Evolutionary conservation across 2,329 filamentous ascomycete species (phyloP).

Genomic region (Westerdykella ornata): DNA sequence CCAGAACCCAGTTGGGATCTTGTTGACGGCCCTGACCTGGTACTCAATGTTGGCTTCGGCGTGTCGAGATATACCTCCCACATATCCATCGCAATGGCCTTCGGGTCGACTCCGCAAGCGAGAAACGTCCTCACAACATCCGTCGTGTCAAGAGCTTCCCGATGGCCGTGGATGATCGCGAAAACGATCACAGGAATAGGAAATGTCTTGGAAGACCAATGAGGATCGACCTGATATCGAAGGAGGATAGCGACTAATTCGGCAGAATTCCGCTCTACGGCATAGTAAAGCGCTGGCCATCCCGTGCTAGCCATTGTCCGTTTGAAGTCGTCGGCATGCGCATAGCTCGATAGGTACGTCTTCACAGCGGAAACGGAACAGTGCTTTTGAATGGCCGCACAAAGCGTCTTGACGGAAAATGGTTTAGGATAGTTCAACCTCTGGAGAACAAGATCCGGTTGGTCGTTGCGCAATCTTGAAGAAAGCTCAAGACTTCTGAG

Average conservation of each 20-base stretch:
- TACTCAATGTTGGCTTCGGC: background rate
- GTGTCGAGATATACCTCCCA: constrained; percentile 4
- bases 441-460: no score
- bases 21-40: no score
- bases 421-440: background rate
- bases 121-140: constrained; percentile 4
- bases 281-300: constrained; percentile 4
- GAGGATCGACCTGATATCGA: background rate
- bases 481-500: no score
- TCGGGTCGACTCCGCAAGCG: constrained; percentile 1
- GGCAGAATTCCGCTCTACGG: constrained; percentile 1
- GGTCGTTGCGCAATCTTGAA: no score
- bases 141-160: constrained; percentile 1
- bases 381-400: constrained; percentile 1
- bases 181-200: constrained; percentile 3
- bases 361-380: background rate
- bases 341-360: background rate
- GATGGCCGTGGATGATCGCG: constrained; percentile 1
- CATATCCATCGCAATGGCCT: constrained; percentile 3
- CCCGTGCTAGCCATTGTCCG: background rate
- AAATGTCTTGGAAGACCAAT: background rate
- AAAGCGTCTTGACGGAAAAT: constrained; percentile 2
- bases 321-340: background rate
- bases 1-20: no score
- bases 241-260: constrained; percentile 1